A percentile compares a stretch with the other conserved stretches of the same genome.
Evolutionary conservation across 768 basidiomycete genomes (phyloP).

Genomic region (Brasilioporus rufonigricans): DNA sequence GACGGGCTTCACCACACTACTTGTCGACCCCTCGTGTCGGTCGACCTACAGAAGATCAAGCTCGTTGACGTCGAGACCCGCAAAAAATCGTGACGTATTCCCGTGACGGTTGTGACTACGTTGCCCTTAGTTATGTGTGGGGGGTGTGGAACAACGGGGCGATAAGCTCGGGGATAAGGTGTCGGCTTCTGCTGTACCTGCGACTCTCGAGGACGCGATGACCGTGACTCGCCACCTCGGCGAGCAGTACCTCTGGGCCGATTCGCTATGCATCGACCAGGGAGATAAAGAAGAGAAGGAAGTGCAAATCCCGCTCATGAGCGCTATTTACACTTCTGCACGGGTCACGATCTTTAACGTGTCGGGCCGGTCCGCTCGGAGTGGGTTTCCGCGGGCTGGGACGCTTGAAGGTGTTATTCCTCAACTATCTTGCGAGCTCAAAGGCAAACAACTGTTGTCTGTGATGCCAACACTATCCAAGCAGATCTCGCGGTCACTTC

Average conservation of each 20-base stretch:
- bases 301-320: constrained; percentile 13
- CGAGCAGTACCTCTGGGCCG: constrained; percentile 16
- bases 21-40: constrained; percentile 2
- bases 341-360: constrained; percentile 15
- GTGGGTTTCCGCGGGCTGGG: constrained; percentile 15
- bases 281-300: constrained; percentile 4
- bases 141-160: constrained; percentile 7
- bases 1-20: constrained; percentile 5
- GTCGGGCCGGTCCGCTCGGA: constrained; percentile 1
- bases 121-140: constrained; percentile 21
- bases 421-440: not conserved
- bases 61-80: constrained; percentile 9
- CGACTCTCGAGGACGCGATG: constrained; percentile 19
- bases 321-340: constrained; percentile 13
- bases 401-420: constrained; percentile 4
- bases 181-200: constrained; percentile 8
- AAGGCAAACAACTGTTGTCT: constrained; percentile 8
- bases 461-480: constrained; percentile 7
- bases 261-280: constrained; percentile 21
- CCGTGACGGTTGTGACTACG: constrained; percentile 4
- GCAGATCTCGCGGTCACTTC: constrained; percentile 6
- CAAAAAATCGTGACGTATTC: constrained; percentile 7
- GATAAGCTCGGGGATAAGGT: constrained; percentile 10
- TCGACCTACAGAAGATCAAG: constrained; percentile 4
- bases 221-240: constrained; percentile 10